Conservation (phyloP, 2,329 filamentous ascomycete species). For the Ascochyta lentis region DNA sequence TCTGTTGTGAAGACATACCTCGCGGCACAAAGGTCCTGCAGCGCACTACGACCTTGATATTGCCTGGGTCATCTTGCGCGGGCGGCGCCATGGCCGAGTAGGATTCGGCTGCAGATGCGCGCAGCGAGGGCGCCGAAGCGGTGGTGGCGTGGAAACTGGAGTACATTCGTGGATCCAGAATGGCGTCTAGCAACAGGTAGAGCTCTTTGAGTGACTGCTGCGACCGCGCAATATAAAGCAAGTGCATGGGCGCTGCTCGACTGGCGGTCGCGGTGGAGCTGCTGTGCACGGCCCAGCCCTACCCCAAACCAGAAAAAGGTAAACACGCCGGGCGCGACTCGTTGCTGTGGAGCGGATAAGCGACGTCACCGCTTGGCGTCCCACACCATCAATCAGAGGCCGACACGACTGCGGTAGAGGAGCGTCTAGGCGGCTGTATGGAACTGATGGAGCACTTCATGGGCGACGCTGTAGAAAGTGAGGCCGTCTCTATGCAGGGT, state of each 20-base stretch:
- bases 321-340: conserved; percentile 30
- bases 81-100: conserved; percentile 42
- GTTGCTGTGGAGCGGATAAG: conserved; percentile 32
- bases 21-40: conserved; percentile 56
- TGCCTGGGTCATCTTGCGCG: conserved; percentile 52
- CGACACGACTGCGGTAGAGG: conserved; percentile 24
- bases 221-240: conserved; percentile 38
- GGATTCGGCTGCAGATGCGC: conserved; percentile 50
- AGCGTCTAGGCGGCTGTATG: background rate
- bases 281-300: conserved; percentile 22
- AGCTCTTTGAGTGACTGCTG: conserved; percentile 32
- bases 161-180: conserved; percentile 41
- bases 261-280: conserved; percentile 15
- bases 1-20: conserved; percentile 41
- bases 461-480: conserved; percentile 8
- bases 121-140: conserved; percentile 55
- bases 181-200: conserved; percentile 32
- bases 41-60: conserved; percentile 60
- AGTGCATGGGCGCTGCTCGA: conserved; percentile 33
- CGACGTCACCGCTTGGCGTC: conserved; percentile 40
- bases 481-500: conserved; percentile 2
- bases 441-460: background rate
- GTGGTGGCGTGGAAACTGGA: conserved; percentile 40
- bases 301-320: conserved; percentile 36
- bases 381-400: conserved; percentile 26